phyloP scores from a whole-genome alignment of 1,284 basidiomycete species.

The Volvariella surrecta region DNA sequence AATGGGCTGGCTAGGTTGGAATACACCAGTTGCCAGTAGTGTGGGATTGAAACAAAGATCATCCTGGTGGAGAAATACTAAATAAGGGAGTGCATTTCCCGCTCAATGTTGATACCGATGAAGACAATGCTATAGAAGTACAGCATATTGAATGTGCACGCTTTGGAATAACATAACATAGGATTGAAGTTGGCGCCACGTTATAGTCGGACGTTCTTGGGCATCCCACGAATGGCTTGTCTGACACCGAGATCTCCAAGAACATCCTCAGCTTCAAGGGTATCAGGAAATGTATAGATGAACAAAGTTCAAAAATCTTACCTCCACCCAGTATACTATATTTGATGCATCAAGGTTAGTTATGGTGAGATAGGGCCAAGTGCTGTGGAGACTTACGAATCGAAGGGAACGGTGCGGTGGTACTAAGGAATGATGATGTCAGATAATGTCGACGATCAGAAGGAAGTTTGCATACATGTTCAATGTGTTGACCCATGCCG shows the following conservation, averaged over 20 bases:
- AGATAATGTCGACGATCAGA: constrained; percentile 2
- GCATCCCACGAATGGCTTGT: constrained; percentile 55
- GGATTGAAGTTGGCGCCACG: not conserved
- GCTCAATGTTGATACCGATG: no score
- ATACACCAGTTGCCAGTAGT: constrained; percentile 24
- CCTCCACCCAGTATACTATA: constrained; percentile 32
- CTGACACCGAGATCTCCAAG: constrained; percentile 57
- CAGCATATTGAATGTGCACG: not conserved
- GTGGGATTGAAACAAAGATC: constrained; percentile 20
- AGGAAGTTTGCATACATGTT: constrained; percentile 36
- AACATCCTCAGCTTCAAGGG: constrained; percentile 40
- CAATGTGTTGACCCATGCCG: constrained; percentile 59
- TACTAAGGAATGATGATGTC: constrained; percentile 26
- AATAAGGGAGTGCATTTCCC: no score
- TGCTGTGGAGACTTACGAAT: constrained; percentile 26
- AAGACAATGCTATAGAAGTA: not conserved
- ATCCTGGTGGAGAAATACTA: constrained; percentile 12
- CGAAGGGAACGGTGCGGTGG: constrained; percentile 53
- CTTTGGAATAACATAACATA: not conserved
- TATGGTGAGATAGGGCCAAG: not conserved
- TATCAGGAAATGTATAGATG: constrained; percentile 12
- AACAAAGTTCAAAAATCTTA: constrained; percentile 13
- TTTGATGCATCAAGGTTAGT: constrained; percentile 6
- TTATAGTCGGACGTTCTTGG: constrained; percentile 47
- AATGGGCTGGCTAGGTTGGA: constrained; percentile 53